Evolutionary conservation across 1,139 yeast species (phyloP).

Genomic region (Barnettozyma hawaiiensis): DNA sequence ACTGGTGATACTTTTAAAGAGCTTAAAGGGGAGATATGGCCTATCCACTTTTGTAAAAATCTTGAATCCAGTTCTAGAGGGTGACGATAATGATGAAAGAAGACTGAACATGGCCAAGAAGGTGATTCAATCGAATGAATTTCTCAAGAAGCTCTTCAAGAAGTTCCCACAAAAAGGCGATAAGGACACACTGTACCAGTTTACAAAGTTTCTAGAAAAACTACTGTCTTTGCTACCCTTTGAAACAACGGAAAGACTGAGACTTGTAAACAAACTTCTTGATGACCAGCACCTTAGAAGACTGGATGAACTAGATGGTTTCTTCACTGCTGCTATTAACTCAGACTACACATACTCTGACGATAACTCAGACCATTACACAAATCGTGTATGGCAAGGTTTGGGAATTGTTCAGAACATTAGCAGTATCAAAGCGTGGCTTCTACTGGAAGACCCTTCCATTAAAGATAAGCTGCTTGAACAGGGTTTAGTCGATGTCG

Average conservation of each 20-base stretch:
- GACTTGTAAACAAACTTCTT: constrained; percentile 11
- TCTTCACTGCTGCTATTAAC: not conserved
- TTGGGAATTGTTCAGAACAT: constrained; percentile 12
- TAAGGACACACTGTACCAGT: constrained; percentile 5
- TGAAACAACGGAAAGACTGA: constrained; percentile 12
- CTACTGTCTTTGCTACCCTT: constrained; percentile 10
- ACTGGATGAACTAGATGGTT: constrained; percentile 2
- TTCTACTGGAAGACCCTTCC: constrained; percentile 9
- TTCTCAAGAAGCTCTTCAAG: constrained; percentile 9
- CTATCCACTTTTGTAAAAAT: constrained; percentile 2
- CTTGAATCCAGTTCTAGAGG: constrained; percentile 6
- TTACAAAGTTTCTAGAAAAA: constrained; percentile 6
- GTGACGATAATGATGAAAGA: constrained; percentile 6
- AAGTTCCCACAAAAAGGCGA: constrained; percentile 2
- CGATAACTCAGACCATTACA: constrained; percentile 2
- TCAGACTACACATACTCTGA: constrained; percentile 7
- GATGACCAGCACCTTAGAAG: constrained; percentile 5
- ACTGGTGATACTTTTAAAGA: constrained; percentile 1
- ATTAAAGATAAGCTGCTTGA: constrained; percentile 2
- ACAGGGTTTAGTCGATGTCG: not conserved
- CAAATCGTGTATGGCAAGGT: constrained; percentile 3
- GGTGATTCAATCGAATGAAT: constrained; percentile 6
- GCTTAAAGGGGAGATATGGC: not conserved
- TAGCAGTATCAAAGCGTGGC: constrained; percentile 10
- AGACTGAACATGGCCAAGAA: constrained; percentile 4